Evolutionary conservation across 1,284 basidiomycete genomes (phyloP).

Genomic region (Marasmius tenuissimus): DNA sequence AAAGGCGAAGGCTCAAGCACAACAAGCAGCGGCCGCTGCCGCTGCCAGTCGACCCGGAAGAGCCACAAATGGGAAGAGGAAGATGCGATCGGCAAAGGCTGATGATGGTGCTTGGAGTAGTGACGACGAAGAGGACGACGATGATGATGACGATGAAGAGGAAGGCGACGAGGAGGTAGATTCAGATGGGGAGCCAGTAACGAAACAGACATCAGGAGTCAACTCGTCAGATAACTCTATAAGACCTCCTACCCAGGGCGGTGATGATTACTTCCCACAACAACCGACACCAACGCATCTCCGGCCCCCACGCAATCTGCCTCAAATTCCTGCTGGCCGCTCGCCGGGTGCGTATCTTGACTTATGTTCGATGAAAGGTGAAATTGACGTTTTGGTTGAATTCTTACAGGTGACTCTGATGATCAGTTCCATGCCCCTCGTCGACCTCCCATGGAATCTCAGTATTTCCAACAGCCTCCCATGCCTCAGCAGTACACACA

Average conservation of each 20-base stretch:
- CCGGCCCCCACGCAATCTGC: slow-evolving; percentile 43
- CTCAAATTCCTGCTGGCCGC: slow-evolving; percentile 41
- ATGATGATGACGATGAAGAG: slow-evolving; percentile 66
- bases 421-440: slow-evolving; percentile 29
- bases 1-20: slow-evolving; percentile 78
- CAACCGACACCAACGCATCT: slow-evolving; percentile 31
- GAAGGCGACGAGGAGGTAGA: slow-evolving; percentile 73
- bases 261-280: slow-evolving; percentile 5
- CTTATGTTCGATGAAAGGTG: slow-evolving; percentile 4
- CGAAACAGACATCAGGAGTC: slow-evolving; percentile 25
- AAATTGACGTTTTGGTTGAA: slow-evolving; percentile 4
- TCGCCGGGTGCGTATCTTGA: slow-evolving; percentile 9
- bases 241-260: slow-evolving; percentile 22
- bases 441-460: not conserved
- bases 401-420: slow-evolving; percentile 20
- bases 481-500: slow-evolving; percentile 48
- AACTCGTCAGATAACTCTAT: slow-evolving; percentile 25
- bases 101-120: slow-evolving; percentile 75
- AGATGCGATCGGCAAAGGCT: slow-evolving; percentile 39
- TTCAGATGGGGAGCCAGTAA: slow-evolving; percentile 51
- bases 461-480: slow-evolving; percentile 1
- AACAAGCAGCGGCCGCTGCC: slow-evolving; percentile 75
- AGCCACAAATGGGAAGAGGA: slow-evolving; percentile 54
- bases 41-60: slow-evolving; percentile 74
- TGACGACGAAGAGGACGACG: slow-evolving; percentile 80